Evolutionary conservation across 2,329 filamentous ascomycete genomes (phyloP), one percentile per base, ranked within the genome.

Genomic region (Sporothrix mexicana): DNA sequence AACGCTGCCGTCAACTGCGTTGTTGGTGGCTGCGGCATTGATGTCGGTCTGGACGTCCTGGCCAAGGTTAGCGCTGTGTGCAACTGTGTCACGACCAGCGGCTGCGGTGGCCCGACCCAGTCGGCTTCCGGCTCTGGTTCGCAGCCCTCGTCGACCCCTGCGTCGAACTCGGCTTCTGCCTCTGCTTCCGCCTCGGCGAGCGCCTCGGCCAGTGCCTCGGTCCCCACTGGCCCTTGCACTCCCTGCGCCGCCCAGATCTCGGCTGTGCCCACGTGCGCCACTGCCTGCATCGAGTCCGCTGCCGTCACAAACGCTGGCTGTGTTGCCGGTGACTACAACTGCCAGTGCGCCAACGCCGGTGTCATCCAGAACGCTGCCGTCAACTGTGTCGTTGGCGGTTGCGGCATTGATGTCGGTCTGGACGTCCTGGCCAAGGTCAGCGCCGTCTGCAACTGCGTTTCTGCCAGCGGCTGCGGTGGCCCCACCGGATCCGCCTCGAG

Each of bases 381-480:
- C n/a, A 71, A 69, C 55, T 74, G 73, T 13, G 69, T 74, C 15
- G 6, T 69, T 45, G 64, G 51, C 15, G 57, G 15, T 20, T 74
- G 73, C 36, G 73, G 73, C 57, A 10, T 72, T 5, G 53, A 1
- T 2, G 41, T 13, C 23, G 71, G 30, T 10, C 25, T 64, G 17
- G 30, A 17, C 1, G 69, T 73, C 7, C 13, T 68, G n/a, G 6
- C n/a, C 9, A 23, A 43, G n/a, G 62, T 69, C 8, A 17, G 10
- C 9, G 36, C 25, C 2, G 67, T 69, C 30, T 69, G 49, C 49
- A 12, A 25, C 8, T 69, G 66, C 15, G 66, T 69, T n/a, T 61
- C 69, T 4, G n/a, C 20, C 17, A 71, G 69, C n/a, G 69, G 69
- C 45, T 74, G 73, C n/a, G 70, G 51, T 10, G 68, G 45, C 20